These are phyloP conservation scores for Nectriaceae sp. DNA, from an alignment of 2,329 filamentous ascomycete species.

Conservation along the genomic window DNA sequence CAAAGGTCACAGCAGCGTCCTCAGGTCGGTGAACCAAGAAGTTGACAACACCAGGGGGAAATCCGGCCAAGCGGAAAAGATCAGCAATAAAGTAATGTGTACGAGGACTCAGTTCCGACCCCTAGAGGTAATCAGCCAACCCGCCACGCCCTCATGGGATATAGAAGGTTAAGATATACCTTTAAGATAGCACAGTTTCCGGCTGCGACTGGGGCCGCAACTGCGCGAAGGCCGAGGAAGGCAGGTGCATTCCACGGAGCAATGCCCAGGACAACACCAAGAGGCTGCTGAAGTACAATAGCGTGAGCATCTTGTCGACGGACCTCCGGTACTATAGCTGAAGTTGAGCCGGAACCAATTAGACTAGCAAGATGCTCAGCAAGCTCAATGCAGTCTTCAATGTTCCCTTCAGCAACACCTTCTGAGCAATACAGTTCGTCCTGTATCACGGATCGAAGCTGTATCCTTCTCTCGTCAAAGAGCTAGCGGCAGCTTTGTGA, in stretches of 20 bases:
- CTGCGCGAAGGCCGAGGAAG: constrained; percentile 23
- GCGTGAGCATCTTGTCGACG: not conserved
- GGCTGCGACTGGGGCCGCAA: constrained; percentile 18
- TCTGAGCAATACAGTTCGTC: constrained; percentile 7
- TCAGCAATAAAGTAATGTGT: constrained; percentile 32
- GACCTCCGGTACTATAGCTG: not conserved
- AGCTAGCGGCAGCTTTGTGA: not conserved
- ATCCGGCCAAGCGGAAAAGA: constrained; percentile 39
- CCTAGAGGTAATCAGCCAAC: constrained; percentile 17
- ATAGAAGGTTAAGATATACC: constrained; percentile 5
- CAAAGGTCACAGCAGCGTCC: constrained; percentile 34
- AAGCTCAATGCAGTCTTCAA: not conserved
- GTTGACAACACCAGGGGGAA: constrained; percentile 41
- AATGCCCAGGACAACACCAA: constrained; percentile 30
- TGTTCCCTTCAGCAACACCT: constrained; percentile 1
- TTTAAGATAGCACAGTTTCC: constrained; percentile 29
- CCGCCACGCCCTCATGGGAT: not conserved
- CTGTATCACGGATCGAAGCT: too few species aligned
- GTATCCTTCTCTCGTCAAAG: not conserved
- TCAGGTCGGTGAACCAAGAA: constrained; percentile 31
- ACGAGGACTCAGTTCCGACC: constrained; percentile 31
- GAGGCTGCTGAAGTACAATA: constrained; percentile 18
- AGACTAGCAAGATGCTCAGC: constrained; percentile 3
- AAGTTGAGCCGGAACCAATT: not conserved
- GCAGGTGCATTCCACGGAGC: constrained; percentile 30